Conservation (phyloP, 225 moss, liverwort and hornwort genomes). For the Neckera pumila region DNA sequence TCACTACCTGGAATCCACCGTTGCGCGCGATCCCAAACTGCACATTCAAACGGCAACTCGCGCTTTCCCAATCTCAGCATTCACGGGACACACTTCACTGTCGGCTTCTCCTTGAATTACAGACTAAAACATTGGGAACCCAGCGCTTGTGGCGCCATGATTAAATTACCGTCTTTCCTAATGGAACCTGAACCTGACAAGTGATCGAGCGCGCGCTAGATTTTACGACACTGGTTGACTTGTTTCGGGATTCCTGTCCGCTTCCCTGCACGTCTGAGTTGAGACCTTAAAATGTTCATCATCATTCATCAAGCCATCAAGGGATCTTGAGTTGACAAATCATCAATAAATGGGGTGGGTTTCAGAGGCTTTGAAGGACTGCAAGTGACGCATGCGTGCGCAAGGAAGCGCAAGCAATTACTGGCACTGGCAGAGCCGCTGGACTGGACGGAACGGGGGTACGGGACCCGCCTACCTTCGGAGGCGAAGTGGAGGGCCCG, state of each 20-base stretch:
- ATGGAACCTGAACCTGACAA: background rate
- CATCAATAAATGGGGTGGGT: background rate
- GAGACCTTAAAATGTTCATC: background rate
- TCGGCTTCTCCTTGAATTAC: background rate
- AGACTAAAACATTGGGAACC: background rate
- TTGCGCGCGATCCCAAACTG: background rate
- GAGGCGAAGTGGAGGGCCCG: background rate
- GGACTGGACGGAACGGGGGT: background rate
- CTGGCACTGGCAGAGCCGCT: background rate
- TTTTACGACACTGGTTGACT: background rate
- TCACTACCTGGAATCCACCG: background rate
- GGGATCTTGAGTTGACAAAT: background rate
- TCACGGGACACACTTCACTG: background rate
- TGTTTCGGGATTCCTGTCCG: background rate
- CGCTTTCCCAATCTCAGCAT: background rate
- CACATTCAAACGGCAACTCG: background rate
- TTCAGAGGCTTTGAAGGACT: background rate
- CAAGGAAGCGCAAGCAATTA: background rate
- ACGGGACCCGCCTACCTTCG: background rate
- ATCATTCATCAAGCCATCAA: no score
- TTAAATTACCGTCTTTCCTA: background rate
- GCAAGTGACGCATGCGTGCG: background rate
- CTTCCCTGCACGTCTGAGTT: background rate
- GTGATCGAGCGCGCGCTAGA: background rate
- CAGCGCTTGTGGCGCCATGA: background rate